These are phyloP conservation scores for Bolboschoenus planiculmis DNA, from an alignment of 176 grass and related monocot species.

Conservation along the genomic window DNA sequence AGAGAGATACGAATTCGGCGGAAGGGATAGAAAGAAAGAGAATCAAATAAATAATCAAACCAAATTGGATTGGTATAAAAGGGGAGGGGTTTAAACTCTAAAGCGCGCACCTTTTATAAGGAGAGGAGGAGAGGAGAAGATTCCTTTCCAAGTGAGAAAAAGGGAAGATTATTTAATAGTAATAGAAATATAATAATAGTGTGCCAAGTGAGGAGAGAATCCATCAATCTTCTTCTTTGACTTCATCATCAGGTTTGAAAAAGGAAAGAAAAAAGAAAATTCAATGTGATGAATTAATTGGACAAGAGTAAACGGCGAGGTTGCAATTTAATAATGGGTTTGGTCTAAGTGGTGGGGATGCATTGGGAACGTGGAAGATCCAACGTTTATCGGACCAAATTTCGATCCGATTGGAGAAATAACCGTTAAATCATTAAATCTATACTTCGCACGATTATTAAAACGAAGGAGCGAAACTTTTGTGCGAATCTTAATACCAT, in stretches of 20 bases:
- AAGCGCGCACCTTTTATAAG: constrained; percentile 25
- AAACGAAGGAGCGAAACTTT: too few species aligned
- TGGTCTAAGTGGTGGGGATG: background rate
- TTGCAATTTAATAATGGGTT: background rate
- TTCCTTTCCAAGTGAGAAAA: constrained; percentile 5
- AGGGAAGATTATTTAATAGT: background rate
- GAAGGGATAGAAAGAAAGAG: background rate
- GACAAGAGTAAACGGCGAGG: background rate
- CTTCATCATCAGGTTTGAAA: background rate
- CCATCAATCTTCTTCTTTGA: constrained; percentile 1
- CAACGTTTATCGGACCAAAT: too few species aligned
- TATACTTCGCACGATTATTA: too few species aligned
- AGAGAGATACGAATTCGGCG: background rate
- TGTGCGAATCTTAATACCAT: too few species aligned
- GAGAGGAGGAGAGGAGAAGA: constrained; percentile 29
- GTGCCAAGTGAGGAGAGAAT: background rate
- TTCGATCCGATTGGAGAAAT: too few species aligned
- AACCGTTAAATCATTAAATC: too few species aligned
- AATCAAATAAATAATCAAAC: background rate
- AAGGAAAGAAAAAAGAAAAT: too few species aligned
- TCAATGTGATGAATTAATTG: background rate
- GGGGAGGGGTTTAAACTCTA: background rate
- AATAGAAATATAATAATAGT: background rate
- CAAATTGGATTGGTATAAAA: constrained; percentile 11
- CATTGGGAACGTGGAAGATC: too few species aligned